These are phyloP conservation scores for Rhizopus microsporus DNA, from an alignment of 371 early-diverging fungal species.

Conservation along the genomic window DNA sequence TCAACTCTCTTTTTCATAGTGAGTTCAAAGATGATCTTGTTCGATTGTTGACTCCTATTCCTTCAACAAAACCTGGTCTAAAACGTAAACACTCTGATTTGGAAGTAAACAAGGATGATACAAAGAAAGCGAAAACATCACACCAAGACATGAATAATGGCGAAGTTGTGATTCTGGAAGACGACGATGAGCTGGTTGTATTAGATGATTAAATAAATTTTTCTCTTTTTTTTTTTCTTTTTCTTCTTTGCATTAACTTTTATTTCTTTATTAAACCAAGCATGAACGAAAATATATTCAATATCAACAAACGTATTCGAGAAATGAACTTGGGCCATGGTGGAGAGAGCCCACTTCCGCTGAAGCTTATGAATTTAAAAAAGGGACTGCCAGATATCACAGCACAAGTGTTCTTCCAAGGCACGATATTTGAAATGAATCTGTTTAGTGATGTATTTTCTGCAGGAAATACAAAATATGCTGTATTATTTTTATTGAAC, in stretches of 20 bases:
- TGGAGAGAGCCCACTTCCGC: not conserved
- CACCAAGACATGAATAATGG: slow-evolving; percentile 15
- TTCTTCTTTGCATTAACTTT: not conserved
- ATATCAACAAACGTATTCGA: slow-evolving; percentile 1
- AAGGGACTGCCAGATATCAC: not conserved
- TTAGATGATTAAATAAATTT: slow-evolving; percentile 10
- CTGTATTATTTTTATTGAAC: slow-evolving; percentile 26
- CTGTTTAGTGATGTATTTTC: slow-evolving; percentile 4
- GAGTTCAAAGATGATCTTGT: slow-evolving; percentile 9
- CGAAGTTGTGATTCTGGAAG: slow-evolving; percentile 21
- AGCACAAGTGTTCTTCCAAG: slow-evolving; percentile 10
- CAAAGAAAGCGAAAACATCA: slow-evolving; percentile 20
- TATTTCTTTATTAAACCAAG: slow-evolving; percentile 4
- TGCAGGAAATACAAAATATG: not conserved
- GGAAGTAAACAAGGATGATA: slow-evolving; percentile 4
- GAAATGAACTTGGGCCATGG: not conserved
- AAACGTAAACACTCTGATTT: slow-evolving; percentile 26
- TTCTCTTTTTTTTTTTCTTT: slow-evolving; percentile 1
- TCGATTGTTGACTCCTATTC: slow-evolving; percentile 21
- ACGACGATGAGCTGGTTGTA: slow-evolving; percentile 20
- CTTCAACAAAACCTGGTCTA: slow-evolving; percentile 5
- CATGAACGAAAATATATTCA: not conserved
- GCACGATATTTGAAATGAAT: slow-evolving; percentile 9
- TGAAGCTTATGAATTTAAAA: not conserved
- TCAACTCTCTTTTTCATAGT: slow-evolving; percentile 4